phyloP scores from a whole-genome alignment of 257 asterid genomes.

The Phtheirospermum japonicum region DNA sequence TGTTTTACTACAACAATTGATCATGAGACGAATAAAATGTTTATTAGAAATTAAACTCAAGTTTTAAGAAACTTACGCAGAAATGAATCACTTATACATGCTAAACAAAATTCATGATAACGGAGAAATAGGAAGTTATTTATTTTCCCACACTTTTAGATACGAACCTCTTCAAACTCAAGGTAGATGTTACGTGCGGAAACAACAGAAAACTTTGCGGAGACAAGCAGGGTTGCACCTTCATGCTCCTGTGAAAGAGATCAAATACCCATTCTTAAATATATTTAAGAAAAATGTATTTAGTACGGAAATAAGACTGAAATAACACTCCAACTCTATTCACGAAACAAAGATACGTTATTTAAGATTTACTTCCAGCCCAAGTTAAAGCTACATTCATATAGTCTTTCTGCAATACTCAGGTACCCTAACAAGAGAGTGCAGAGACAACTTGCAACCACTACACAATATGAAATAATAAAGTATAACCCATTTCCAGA shows the following conservation, averaged over 20 bases:
- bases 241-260: slow-evolving; percentile 64
- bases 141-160: slow-evolving; percentile 9
- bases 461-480: neutral
- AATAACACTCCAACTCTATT: neutral
- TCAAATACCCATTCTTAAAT: slow-evolving; percentile 7
- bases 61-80: neutral
- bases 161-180: slow-evolving; percentile 76
- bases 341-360: neutral
- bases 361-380: neutral
- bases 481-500: neutral
- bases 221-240: slow-evolving; percentile 80
- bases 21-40: no score
- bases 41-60: neutral
- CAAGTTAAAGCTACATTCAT: neutral
- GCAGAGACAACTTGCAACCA: neutral
- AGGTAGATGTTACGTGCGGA: slow-evolving; percentile 76
- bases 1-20: no score
- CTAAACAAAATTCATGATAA: neutral
- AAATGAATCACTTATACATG: no score
- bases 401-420: no score
- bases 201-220: slow-evolving; percentile 78
- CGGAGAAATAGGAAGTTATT: neutral
- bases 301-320: slow-evolving; percentile 7
- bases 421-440: no score
- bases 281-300: neutral